A percentile compares a stretch with the other conserved stretches of the same genome.
phyloP scores from a whole-genome alignment of 2,329 filamentous ascomycete genomes.

The Colletotrichum sp. region DNA sequence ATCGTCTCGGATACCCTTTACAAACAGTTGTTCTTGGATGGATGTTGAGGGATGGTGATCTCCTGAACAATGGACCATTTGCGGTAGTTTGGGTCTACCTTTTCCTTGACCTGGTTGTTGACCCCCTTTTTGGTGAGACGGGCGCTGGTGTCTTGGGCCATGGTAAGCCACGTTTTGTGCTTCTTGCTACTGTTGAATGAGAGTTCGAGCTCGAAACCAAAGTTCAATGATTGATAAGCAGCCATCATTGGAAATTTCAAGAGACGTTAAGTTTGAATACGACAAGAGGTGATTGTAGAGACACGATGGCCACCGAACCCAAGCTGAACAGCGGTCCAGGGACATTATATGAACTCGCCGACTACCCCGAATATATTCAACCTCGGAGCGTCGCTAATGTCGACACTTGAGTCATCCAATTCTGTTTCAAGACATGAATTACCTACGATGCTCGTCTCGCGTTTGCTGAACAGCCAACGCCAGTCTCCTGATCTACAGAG shows the following conservation, averaged over 20 bases:
- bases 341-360: neutral
- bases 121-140: constrained; percentile 35
- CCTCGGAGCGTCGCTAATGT: neutral
- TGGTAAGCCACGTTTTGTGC: constrained; percentile 34
- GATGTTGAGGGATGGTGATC: constrained; percentile 37
- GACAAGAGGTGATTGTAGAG: neutral
- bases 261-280: neutral
- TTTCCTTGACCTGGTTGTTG: constrained; percentile 37
- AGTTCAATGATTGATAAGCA: constrained; percentile 21
- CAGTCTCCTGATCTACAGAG: neutral
- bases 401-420: neutral
- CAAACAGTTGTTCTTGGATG: constrained; percentile 36
- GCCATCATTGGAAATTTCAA: neutral
- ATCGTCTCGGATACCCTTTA: neutral
- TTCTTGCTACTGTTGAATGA: constrained; percentile 37
- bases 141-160: constrained; percentile 39
- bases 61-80: constrained; percentile 43
- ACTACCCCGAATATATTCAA: neutral
- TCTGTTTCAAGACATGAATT: neutral
- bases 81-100: constrained; percentile 33
- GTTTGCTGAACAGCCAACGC: neutral
- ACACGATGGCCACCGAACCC: neutral
- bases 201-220: constrained; percentile 44
- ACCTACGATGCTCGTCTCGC: neutral
- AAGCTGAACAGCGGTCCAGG: neutral